These are phyloP conservation scores for Malassezia slooffiae DNA, from an alignment of 1,284 basidiomycete genomes.

Conservation along the genomic window DNA sequence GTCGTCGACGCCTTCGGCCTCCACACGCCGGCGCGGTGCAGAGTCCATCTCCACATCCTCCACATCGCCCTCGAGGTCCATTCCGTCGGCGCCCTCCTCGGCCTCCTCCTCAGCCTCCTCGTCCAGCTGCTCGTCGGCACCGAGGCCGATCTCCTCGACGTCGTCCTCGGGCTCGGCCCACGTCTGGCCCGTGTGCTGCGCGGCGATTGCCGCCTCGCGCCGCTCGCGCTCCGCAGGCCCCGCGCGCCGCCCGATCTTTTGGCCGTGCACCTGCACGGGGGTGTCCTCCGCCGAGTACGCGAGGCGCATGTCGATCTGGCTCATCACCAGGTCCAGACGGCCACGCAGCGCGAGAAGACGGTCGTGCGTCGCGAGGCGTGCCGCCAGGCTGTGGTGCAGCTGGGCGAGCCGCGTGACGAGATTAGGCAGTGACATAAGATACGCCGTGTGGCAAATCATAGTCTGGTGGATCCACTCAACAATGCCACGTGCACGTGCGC, in stretches of 20 bases:
- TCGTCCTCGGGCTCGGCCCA: slow-evolving; percentile 31
- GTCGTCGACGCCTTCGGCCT: not conserved
- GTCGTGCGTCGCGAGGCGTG: slow-evolving; percentile 70
- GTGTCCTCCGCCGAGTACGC: slow-evolving; percentile 32
- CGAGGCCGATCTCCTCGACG: slow-evolving; percentile 31
- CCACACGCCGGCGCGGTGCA: too few relatives aligned
- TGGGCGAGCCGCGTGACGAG: slow-evolving; percentile 69
- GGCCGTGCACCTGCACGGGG: slow-evolving; percentile 24
- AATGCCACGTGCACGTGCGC: slow-evolving; percentile 53
- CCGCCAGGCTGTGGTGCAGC: slow-evolving; percentile 70
- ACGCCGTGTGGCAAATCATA: slow-evolving; percentile 73
- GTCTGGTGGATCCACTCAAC: slow-evolving; percentile 82
- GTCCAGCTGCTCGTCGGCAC: slow-evolving; percentile 6
- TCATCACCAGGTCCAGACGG: slow-evolving; percentile 79
- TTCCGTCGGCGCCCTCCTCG: slow-evolving; percentile 22
- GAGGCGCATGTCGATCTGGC: slow-evolving; percentile 71
- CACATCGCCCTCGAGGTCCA: slow-evolving; percentile 21
- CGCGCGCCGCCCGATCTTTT: slow-evolving; percentile 20
- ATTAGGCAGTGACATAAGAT: slow-evolving; percentile 87
- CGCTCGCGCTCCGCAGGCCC: slow-evolving; percentile 13
- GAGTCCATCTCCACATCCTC: slow-evolving; percentile 19
- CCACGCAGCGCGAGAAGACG: slow-evolving; percentile 75
- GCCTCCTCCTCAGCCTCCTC: slow-evolving; percentile 16
- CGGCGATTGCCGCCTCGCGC: slow-evolving; percentile 14
- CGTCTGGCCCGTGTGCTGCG: slow-evolving; percentile 24